Evolutionary conservation across 1,139 yeast species (phyloP).

Genomic region (Candida glucosophila): DNA sequence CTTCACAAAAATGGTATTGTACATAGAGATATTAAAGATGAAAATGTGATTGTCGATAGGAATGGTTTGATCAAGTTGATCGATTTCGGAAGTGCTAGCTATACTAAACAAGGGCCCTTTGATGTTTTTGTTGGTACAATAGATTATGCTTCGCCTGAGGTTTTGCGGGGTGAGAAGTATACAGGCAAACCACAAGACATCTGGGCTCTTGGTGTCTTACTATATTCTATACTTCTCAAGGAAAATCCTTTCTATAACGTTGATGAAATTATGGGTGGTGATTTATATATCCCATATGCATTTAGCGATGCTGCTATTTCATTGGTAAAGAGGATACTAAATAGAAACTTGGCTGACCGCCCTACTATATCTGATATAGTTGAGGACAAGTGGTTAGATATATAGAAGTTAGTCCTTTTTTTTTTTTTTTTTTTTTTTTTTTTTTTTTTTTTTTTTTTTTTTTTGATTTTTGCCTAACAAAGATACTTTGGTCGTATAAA

Average conservation of each 20-base stretch:
- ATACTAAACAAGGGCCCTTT: constrained; percentile 84
- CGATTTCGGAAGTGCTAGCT: constrained; percentile 94
- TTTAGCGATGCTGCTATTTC: constrained; percentile 51
- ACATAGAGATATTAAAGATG: constrained; percentile 93
- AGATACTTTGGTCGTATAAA: too few species aligned
- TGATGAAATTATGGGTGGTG: constrained; percentile 91
- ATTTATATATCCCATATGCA: constrained; percentile 56
- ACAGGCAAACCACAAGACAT: constrained; percentile 92
- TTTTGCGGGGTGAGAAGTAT: constrained; percentile 77
- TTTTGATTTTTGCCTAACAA: too few species aligned
- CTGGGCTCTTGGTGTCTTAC: constrained; percentile 90
- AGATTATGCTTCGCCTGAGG: constrained; percentile 97
- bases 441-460: too few species aligned
- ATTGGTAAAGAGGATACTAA: constrained; percentile 56
- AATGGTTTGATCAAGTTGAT: constrained; percentile 72
- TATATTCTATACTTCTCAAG: constrained; percentile 84
- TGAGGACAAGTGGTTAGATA: constrained; percentile 57
- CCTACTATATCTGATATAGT: constrained; percentile 68
- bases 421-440: too few species aligned
- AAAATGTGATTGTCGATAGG: constrained; percentile 80
- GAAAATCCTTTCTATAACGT: constrained; percentile 94
- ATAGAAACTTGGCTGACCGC: constrained; percentile 53
- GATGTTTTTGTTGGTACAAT: constrained; percentile 96
- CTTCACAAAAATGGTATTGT: constrained; percentile 81
- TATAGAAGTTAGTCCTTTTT: constrained; percentile 3